A percentile compares a stretch with the other conserved stretches of the same genome.
Evolutionary conservation across 1,284 basidiomycete species (phyloP).

Genomic region (Puccinia triticina): DNA sequence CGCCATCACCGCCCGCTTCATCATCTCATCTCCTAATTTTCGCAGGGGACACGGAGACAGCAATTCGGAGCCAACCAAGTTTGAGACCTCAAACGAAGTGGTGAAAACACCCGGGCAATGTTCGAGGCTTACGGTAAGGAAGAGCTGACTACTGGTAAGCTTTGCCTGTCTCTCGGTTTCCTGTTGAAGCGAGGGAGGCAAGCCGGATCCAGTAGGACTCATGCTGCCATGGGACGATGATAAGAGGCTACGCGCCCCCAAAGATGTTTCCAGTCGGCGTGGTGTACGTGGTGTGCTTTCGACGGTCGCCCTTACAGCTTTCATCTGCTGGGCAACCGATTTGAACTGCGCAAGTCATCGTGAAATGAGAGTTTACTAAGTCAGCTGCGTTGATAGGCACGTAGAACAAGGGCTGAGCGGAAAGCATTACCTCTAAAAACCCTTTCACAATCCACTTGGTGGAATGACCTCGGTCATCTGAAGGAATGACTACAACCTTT

Average conservation of each 20-base stretch:
- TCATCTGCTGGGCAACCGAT: slow-evolving; percentile 19
- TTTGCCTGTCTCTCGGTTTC: slow-evolving; percentile 30
- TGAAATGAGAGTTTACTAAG: neutral
- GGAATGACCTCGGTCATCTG: neutral
- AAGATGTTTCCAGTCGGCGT: neutral
- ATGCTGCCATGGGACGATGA: slow-evolving; percentile 19
- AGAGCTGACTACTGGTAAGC: slow-evolving; percentile 10
- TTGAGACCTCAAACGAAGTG: slow-evolving; percentile 15
- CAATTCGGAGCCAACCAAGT: slow-evolving; percentile 29
- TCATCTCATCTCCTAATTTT: slow-evolving; percentile 30
- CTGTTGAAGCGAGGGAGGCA: slow-evolving; percentile 9
- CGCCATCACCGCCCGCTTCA: slow-evolving; percentile 23
- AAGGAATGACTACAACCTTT: slow-evolving; percentile 19
- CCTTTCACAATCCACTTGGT: slow-evolving; percentile 40
- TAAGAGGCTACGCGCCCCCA: neutral
- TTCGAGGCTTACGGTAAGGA: slow-evolving; percentile 5
- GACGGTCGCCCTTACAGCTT: neutral
- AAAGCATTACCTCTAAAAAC: slow-evolving; percentile 31
- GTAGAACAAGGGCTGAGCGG: neutral
- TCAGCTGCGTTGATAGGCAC: neutral
- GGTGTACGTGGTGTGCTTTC: slow-evolving; percentile 20
- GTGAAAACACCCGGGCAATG: slow-evolving; percentile 9
- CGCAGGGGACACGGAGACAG: slow-evolving; percentile 16
- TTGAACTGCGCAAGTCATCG: neutral
- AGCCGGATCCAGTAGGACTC: neutral